phyloP scores from a whole-genome alignment of 345 rosid genomes.

The Arabidopsis arenosa region DNA sequence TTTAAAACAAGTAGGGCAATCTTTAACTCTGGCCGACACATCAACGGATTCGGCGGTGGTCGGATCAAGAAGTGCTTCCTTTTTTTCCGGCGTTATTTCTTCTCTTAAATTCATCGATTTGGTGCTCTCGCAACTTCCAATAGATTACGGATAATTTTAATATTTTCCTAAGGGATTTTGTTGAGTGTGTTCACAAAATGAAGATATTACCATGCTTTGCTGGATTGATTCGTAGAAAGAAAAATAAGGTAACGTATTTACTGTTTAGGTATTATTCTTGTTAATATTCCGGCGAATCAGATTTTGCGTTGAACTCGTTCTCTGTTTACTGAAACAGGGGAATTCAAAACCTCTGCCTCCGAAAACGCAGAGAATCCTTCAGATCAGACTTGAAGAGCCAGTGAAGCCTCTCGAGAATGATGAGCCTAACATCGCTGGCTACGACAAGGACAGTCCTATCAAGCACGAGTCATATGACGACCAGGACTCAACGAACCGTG shows the following conservation, averaged over 20 bases:
- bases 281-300: not conserved
- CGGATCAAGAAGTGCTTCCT: conserved; percentile 51
- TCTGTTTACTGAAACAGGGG: conserved; percentile 44
- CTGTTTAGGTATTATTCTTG: not conserved
- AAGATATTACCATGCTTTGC: conserved; percentile 58
- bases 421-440: conserved; percentile 44
- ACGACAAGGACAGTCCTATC: conserved; percentile 43
- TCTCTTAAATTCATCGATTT: conserved; percentile 36
- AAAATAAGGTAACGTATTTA: conserved; percentile 48
- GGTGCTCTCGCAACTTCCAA: conserved; percentile 65
- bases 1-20: conserved; percentile 35
- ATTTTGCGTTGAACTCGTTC: not conserved
- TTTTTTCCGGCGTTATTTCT: conserved; percentile 47
- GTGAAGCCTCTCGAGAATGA: conserved; percentile 59
- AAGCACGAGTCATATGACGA: conserved; percentile 58
- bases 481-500: conserved; percentile 59
- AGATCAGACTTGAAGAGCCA: conserved; percentile 57
- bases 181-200: conserved; percentile 43
- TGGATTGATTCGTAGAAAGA: conserved; percentile 46
- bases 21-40: conserved; percentile 90
- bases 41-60: conserved; percentile 47
- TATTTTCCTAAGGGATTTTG: conserved; percentile 9
- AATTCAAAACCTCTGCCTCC: conserved; percentile 39
- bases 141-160: conserved; percentile 71
- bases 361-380: conserved; percentile 49